Percentiles rank a stretch among this genome's conserved stretches.
These are phyloP conservation scores for Ascochyta fabae DNA, from an alignment of 2,329 filamentous ascomycete genomes.

Conservation along the genomic window DNA sequence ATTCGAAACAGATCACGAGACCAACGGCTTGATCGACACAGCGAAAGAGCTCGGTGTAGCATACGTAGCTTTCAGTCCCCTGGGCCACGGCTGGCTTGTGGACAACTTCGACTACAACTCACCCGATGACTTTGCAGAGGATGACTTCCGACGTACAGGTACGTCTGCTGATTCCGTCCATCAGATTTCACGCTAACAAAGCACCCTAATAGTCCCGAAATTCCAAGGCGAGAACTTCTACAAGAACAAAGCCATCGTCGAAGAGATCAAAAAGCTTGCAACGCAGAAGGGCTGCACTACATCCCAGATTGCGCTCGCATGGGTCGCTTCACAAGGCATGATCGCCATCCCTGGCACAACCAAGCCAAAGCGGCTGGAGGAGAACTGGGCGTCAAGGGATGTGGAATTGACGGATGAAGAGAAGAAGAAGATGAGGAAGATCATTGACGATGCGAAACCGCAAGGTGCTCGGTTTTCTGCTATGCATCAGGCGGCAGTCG, in stretches of 20 bases:
- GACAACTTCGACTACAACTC: slow-evolving; percentile 27
- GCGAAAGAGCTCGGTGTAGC: slow-evolving; percentile 49
- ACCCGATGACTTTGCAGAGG: slow-evolving; percentile 53
- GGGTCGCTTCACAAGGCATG: slow-evolving; percentile 43
- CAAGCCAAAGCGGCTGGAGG: slow-evolving; percentile 24
- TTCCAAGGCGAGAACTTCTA: slow-evolving; percentile 50
- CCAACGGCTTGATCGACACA: slow-evolving; percentile 38
- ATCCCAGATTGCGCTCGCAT: slow-evolving; percentile 60
- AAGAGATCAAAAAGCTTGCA: slow-evolving; percentile 35
- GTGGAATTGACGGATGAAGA: slow-evolving; percentile 31
- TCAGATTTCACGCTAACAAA: too few relatives aligned
- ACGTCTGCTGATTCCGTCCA: too few relatives aligned
- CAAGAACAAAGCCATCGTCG: slow-evolving; percentile 39
- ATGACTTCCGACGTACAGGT: slow-evolving; percentile 39
- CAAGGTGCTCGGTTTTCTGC: slow-evolving; percentile 41
- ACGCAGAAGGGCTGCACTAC: slow-evolving; percentile 59
- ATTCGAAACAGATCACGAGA: slow-evolving; percentile 48
- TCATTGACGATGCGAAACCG: slow-evolving; percentile 49
- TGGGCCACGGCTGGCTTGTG: slow-evolving; percentile 40
- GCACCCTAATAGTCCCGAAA: slow-evolving; percentile 39
- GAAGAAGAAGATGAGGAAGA: slow-evolving; percentile 25
- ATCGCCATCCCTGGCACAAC: slow-evolving; percentile 63
- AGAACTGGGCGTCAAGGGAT: slow-evolving; percentile 30
- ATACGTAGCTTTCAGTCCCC: slow-evolving; percentile 43
- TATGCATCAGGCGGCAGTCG: slow-evolving; percentile 21